Evolutionary conservation across 2,329 filamentous ascomycete species (phyloP).

Genomic region (Thyridium curvatum): DNA sequence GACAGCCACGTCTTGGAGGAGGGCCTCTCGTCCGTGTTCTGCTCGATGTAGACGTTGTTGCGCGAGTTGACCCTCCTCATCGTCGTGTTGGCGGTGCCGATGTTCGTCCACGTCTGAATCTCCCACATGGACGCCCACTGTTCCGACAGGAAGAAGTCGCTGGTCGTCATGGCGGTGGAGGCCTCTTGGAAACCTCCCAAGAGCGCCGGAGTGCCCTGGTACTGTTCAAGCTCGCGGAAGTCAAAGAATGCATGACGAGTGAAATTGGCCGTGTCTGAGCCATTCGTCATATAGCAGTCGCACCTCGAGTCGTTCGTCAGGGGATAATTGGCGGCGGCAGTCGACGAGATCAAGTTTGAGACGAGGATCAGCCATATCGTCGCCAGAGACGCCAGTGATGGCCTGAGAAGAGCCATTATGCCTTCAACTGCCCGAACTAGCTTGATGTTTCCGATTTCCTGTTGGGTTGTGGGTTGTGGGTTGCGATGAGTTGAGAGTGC

Average conservation of each 20-base stretch:
- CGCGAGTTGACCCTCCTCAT: slow-evolving; percentile 22
- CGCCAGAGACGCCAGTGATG: too few species aligned
- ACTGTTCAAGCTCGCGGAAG: slow-evolving; percentile 19
- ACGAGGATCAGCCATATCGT: too few species aligned
- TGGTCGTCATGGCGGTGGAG: slow-evolving; percentile 16
- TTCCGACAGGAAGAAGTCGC: slow-evolving; percentile 20
- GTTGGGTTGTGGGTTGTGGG: too few species aligned
- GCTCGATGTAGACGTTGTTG: slow-evolving; percentile 36
- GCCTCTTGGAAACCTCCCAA: slow-evolving; percentile 11
- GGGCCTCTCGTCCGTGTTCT: slow-evolving; percentile 24
- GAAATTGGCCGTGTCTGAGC: slow-evolving; percentile 19
- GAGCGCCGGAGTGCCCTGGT: slow-evolving; percentile 15
- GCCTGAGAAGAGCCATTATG: too few species aligned
- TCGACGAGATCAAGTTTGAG: too few species aligned
- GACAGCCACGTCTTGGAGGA: slow-evolving; percentile 38
- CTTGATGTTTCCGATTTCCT: too few species aligned
- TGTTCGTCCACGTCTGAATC: slow-evolving; percentile 18
- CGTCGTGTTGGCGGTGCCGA: slow-evolving; percentile 5
- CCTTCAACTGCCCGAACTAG: too few species aligned
- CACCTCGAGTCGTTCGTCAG: slow-evolving; percentile 11
- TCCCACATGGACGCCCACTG: slow-evolving; percentile 21
- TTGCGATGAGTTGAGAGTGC: too few species aligned
- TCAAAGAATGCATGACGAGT: slow-evolving; percentile 25
- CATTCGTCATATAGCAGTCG: slow-evolving; percentile 24
- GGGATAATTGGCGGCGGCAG: too few species aligned